Percentiles rank a stretch among this genome's conserved stretches.
These are phyloP conservation scores for Rosa persica DNA, from an alignment of 306 rosid species.

Conservation along the genomic window DNA sequence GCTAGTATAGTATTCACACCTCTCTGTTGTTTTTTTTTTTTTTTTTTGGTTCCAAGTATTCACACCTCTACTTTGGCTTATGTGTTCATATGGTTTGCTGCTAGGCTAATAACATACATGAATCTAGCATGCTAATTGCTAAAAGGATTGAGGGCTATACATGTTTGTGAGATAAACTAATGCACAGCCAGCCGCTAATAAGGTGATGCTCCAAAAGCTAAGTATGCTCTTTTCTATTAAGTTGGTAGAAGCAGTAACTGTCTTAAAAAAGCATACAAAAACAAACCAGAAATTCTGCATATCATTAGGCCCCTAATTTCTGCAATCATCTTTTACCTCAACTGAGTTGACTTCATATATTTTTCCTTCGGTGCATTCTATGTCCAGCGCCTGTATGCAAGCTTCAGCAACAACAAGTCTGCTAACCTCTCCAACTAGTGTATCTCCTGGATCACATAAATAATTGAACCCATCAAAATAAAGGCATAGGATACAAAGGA, in stretches of 20 bases:
- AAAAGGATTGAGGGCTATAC: background rate
- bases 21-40: background rate
- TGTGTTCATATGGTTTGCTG: background rate
- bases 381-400: conserved; percentile 84
- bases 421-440: conserved; percentile 89
- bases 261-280: background rate
- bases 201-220: background rate
- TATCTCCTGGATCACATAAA: conserved; percentile 63
- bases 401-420: conserved; percentile 95
- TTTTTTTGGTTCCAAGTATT: background rate
- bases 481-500: conserved; percentile 13
- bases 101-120: background rate
- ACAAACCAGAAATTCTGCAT: background rate
- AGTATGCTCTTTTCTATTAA: background rate
- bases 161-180: background rate
- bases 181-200: too few relatives aligned
- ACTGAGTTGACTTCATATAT: conserved; percentile 73
- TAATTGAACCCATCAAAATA: conserved; percentile 8
- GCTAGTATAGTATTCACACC: background rate
- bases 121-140: background rate
- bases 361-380: conserved; percentile 79
- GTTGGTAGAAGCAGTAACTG: background rate
- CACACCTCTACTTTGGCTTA: background rate
- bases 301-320: background rate
- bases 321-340: conserved; percentile 52